A percentile compares a stretch with the other conserved stretches of the same genome.
phyloP scores from a whole-genome alignment of 73 alveolate genomes.

The Breviolum minutum region DNA sequence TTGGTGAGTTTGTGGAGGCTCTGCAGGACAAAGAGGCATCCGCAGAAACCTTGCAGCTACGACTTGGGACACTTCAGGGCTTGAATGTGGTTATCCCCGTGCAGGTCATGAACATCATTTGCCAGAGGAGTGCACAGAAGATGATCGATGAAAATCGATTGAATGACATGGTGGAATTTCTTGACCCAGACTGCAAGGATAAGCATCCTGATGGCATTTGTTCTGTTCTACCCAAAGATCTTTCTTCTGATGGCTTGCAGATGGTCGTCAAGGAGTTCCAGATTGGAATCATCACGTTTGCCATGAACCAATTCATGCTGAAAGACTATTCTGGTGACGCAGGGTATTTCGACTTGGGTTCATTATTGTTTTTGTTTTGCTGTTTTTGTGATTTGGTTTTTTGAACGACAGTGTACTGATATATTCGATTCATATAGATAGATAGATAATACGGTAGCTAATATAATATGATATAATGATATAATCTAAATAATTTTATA shows the following conservation, averaged over 20 bases:
- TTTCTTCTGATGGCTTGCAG: background rate
- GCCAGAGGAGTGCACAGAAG: background rate
- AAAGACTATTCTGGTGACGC: background rate
- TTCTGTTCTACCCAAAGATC: background rate
- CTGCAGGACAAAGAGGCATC: slow-evolving; percentile 28
- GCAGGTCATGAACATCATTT: background rate
- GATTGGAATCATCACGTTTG: background rate
- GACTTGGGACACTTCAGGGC: background rate
- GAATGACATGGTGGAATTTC: background rate
- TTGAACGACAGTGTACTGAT: background rate
- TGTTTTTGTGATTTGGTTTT: background rate
- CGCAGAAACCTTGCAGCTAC: background rate
- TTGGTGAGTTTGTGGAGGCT: slow-evolving; percentile 17
- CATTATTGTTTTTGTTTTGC: background rate
- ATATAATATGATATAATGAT: too few species aligned
- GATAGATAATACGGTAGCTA: too few species aligned
- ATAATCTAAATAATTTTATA: too few species aligned
- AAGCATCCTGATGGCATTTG: background rate
- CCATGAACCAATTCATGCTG: background rate
- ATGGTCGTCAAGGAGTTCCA: background rate
- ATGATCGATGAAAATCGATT: background rate
- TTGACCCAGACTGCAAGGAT: background rate
- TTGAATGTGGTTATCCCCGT: background rate
- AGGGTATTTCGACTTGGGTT: too few species aligned
- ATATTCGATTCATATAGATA: background rate